Evolutionary conservation across 108 stramenopile species (phyloP).

Genomic region (Schizochytrium sp.): DNA sequence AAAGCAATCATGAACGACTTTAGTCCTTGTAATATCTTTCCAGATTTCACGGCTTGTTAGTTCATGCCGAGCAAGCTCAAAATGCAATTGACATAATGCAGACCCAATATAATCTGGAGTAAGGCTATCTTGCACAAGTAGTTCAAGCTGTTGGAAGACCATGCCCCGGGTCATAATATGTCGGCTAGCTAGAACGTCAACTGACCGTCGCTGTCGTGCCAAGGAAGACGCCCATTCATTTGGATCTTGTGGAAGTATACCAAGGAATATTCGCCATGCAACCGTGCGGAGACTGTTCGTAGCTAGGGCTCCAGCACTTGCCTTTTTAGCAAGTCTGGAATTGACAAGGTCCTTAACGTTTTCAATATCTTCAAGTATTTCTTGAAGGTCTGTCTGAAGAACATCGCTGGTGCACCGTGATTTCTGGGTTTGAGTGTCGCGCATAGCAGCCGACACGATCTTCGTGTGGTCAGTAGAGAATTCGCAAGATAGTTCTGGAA

Average conservation of each 20-base stretch:
- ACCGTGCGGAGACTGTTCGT: not conserved
- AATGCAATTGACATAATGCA: not conserved
- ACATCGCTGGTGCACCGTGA: not conserved
- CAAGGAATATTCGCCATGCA: conserved; percentile 19
- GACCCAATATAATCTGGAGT: not conserved
- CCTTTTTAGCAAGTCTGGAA: not conserved
- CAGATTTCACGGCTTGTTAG: conserved; percentile 33
- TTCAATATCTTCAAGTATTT: not conserved
- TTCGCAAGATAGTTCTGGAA: not conserved
- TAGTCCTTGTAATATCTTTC: conserved; percentile 47
- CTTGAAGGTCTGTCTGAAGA: not conserved
- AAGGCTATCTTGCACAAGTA: conserved; percentile 16
- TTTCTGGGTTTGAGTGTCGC: not conserved
- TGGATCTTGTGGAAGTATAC: not conserved
- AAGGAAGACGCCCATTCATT: not conserved
- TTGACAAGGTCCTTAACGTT: not conserved
- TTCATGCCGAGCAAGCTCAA: not conserved
- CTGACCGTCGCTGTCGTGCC: not conserved
- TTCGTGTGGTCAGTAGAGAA: not conserved
- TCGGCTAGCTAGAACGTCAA: not conserved
- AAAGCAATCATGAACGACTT: not conserved
- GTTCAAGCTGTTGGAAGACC: not conserved
- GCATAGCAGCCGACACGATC: not conserved
- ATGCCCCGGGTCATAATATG: conserved; percentile 25
- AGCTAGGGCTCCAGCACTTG: not conserved